phyloP scores from a whole-genome alignment of 2,329 filamentous ascomycete species.

The Pyrenochaeta sp. region DNA sequence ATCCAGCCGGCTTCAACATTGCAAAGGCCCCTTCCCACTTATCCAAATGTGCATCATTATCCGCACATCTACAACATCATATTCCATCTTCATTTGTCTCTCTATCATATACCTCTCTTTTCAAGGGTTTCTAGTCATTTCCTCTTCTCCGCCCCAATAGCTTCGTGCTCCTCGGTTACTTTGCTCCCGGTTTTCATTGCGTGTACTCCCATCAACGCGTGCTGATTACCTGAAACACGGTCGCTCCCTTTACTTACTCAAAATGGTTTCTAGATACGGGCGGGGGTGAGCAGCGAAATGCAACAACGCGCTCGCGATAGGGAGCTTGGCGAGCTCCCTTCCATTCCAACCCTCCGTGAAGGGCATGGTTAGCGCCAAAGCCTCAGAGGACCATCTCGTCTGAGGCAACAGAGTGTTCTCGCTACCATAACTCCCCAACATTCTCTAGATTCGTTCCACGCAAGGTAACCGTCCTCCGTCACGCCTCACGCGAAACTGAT shows the following conservation, averaged over 20 bases:
- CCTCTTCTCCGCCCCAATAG: neutral
- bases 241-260: conserved; percentile 15
- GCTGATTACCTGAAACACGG: conserved; percentile 4
- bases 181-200: neutral
- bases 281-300: conserved; percentile 18
- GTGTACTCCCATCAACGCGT: neutral
- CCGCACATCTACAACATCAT: neutral
- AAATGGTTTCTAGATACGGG: conserved; percentile 21
- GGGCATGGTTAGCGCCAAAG: conserved; percentile 32
- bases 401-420: conserved; percentile 24
- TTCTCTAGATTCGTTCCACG: conserved; percentile 38
- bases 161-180: neutral
- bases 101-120: neutral
- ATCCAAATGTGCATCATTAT: neutral
- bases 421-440: conserved; percentile 28
- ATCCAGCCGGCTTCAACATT: neutral
- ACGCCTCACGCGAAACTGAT: conserved; percentile 40
- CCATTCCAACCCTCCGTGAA: conserved; percentile 36
- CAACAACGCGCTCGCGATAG: conserved; percentile 25
- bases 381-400: conserved; percentile 22
- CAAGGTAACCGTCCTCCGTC: conserved; percentile 34
- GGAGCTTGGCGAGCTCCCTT: conserved; percentile 29
- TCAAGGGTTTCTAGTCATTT: neutral
- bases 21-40: neutral
- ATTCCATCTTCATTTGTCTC: conserved; percentile 8